Percentiles rank a stretch among this genome's conserved stretches.
phyloP scores from a whole-genome alignment of 345 rosid species.

The Garcia nutans region DNA sequence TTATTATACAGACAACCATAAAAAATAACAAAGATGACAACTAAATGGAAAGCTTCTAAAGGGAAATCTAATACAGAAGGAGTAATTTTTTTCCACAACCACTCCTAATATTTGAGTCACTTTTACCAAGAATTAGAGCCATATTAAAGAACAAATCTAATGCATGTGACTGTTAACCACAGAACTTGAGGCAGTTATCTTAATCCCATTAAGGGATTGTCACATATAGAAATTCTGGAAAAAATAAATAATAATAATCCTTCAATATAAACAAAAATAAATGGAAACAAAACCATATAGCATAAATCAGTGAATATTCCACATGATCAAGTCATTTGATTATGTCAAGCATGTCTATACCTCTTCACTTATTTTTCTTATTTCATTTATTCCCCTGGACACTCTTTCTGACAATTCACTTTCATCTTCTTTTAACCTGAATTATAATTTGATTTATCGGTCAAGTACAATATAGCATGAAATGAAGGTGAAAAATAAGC shows the following conservation, averaged over 20 bases:
- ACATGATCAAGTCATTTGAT: conserved; percentile 1
- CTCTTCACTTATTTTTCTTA: conserved; percentile 54
- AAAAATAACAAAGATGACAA: background rate
- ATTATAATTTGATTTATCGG: conserved; percentile 10
- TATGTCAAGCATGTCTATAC: conserved; percentile 34
- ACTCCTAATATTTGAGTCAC: background rate
- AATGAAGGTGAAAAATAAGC: conserved; percentile 12
- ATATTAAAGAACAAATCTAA: background rate
- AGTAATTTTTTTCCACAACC: background rate
- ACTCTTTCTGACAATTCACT: conserved; percentile 42
- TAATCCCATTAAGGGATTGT: background rate
- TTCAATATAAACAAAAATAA: background rate
- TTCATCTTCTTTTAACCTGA: conserved; percentile 78
- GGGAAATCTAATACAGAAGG: background rate
- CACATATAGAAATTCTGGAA: background rate
- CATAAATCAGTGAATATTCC: background rate
- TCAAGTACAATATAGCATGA: conserved; percentile 16
- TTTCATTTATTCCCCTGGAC: conserved; percentile 43
- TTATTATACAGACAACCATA: background rate
- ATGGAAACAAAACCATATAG: background rate
- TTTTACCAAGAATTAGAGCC: background rate
- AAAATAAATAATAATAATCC: background rate
- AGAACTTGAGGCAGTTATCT: background rate
- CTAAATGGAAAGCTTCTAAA: background rate
- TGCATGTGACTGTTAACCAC: background rate